phyloP scores from a whole-genome alignment of 345 rosid genomes.

The Melaleuca quinquenervia region DNA sequence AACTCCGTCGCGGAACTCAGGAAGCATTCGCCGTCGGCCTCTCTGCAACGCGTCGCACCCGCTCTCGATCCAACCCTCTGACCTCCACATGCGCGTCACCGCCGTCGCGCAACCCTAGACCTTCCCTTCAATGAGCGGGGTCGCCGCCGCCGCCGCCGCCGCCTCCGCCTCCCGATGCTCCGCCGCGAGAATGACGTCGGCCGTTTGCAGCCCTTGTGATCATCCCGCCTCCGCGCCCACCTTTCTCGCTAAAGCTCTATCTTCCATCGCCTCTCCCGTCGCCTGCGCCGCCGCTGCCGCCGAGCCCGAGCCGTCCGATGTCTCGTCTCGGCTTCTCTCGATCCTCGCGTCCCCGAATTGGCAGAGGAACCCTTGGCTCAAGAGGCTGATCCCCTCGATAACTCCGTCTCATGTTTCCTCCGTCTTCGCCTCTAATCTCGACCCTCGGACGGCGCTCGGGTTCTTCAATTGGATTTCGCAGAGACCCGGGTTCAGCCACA shows the following conservation, averaged over 20 bases:
- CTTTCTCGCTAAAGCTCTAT: not conserved
- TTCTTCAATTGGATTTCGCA: slow-evolving; percentile 45
- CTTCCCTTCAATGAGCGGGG: not conserved
- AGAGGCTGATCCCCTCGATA: slow-evolving; percentile 22
- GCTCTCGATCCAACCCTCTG: not conserved
- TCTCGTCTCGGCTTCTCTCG: slow-evolving; percentile 28
- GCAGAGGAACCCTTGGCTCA: slow-evolving; percentile 37
- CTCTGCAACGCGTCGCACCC: not conserved
- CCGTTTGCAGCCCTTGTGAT: not conserved
- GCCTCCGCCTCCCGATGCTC: not conserved
- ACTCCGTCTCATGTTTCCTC: slow-evolving; percentile 42
- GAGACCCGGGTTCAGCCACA: slow-evolving; percentile 38
- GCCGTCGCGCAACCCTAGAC: not conserved
- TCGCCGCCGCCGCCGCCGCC: not conserved
- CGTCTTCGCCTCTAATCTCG: slow-evolving; percentile 19
- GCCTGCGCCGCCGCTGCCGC: slow-evolving; percentile 2
- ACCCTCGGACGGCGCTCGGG: slow-evolving; percentile 38
- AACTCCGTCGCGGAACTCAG: not conserved
- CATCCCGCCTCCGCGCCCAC: not conserved
- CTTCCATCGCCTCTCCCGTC: not conserved
- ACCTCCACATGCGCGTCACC: not conserved
- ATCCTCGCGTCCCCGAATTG: slow-evolving; percentile 43
- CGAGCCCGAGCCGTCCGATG: not conserved
- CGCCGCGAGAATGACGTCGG: not conserved
- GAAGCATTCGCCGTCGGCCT: not conserved